Percentiles rank a stretch among this genome's conserved stretches.
phyloP scores from a whole-genome alignment of 768 basidiomycete species.

The Amyloporia xantha region DNA sequence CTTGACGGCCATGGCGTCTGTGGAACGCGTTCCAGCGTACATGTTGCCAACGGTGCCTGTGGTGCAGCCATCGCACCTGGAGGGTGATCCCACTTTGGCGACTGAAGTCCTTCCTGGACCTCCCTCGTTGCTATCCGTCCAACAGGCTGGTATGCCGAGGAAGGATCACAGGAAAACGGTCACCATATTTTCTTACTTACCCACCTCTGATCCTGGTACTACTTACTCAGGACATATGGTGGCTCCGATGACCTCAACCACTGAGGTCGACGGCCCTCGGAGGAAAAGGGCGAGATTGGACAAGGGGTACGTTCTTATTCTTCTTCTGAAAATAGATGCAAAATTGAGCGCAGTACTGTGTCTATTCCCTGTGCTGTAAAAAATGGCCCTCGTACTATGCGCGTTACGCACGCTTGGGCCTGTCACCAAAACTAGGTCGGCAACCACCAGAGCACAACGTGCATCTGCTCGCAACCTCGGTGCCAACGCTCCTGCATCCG shows the following conservation, averaged over 20 bases:
- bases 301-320: constrained; percentile 53
- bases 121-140: constrained; percentile 64
- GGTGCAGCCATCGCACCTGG: constrained; percentile 73
- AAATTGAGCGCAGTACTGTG: not conserved
- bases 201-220: constrained; percentile 79
- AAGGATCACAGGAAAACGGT: constrained; percentile 77
- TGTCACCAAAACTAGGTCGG: constrained; percentile 3
- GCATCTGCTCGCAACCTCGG: constrained; percentile 21
- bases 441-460: constrained; percentile 21
- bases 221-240: constrained; percentile 77
- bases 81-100: constrained; percentile 75
- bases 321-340: not conserved
- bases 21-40: constrained; percentile 64
- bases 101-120: constrained; percentile 90
- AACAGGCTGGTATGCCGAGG: constrained; percentile 53
- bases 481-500: constrained; percentile 9
- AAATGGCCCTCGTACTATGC: not conserved
- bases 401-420: not conserved
- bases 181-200: constrained; percentile 70
- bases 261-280: constrained; percentile 59
- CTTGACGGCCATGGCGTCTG: constrained; percentile 55
- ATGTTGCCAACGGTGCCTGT: constrained; percentile 68
- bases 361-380: not conserved
- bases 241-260: constrained; percentile 42
- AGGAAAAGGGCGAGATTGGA: constrained; percentile 69